Evolutionary conservation across 257 asterid species (phyloP), one percentile per base, ranked within the genome.

Genomic region (Lantana camara): DNA sequence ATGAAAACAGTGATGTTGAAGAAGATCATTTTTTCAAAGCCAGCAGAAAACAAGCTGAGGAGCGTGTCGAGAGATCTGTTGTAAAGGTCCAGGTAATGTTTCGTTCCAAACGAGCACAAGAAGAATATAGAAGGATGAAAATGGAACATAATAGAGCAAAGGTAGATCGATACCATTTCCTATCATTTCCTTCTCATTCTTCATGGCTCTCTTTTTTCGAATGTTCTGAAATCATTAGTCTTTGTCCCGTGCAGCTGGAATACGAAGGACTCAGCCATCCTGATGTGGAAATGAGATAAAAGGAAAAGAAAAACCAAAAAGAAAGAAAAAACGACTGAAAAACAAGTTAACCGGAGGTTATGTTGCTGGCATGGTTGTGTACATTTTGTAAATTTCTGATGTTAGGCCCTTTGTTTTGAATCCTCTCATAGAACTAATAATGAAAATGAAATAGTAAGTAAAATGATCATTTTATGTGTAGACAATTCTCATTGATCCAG

Each of bases 41-140:
- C 62, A 83, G 99, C 82, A 79, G 99, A 82, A 84, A 87, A 71
- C 97, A 86, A 79, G 99, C 99, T 0, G 99, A 90, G 79, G 96
- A 88, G 68, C 99, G 99, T 35, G 93, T 90, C 1, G 97, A 94
- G 82, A 79, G 96, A 74, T 88, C 97, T 50, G 99, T 94, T 45
- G 82, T 88, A 7, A 80, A 80, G 45, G 99, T 94, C 40, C 99
- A 94, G 72, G 95, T 97, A 17, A 80, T 94, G 96, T 88, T 94
- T 62, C 97, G 97, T 38, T 94, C 99, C 1, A 94, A 79, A 74
- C 84, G 57, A 62, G 97, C 97, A 40, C 99, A 94, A 65, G 96
- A 90, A 77, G 96, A 80, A 61, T 94, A 90, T 66, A 75, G 95
- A 53, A 88, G 96, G 84, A 88, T 94, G 95, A 94, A 94, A 75